Percentiles rank a stretch among this genome's conserved stretches.
phyloP scores from a whole-genome alignment of 1,284 basidiomycete species.

The Boletellus deceptivus region DNA sequence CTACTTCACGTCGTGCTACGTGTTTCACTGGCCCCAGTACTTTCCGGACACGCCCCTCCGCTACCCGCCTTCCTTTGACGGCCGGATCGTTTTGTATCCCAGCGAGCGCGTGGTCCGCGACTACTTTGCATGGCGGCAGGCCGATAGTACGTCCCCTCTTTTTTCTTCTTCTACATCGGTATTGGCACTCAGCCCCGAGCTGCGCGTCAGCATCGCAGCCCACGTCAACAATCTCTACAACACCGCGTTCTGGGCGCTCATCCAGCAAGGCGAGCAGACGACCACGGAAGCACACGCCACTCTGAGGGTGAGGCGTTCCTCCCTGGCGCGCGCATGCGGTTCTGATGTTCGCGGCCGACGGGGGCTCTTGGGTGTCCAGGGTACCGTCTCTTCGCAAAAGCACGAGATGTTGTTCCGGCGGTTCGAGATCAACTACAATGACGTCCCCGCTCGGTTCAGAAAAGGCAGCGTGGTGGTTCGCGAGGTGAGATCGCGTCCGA shows the following conservation, averaged over 20 bases:
- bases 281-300: constrained; percentile 82
- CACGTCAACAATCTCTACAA: constrained; percentile 99
- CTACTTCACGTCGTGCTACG: constrained; percentile 90
- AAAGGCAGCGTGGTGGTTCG: constrained; percentile 88
- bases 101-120: constrained; percentile 72
- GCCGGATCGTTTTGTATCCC: constrained; percentile 86
- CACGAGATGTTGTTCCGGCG: constrained; percentile 85
- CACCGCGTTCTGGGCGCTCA: constrained; percentile 92
- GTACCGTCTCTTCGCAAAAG: constrained; percentile 86
- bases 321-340: too few species aligned
- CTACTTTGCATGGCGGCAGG: constrained; percentile 96
- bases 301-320: constrained; percentile 45
- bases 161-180: background rate
- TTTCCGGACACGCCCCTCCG: constrained; percentile 71
- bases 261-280: constrained; percentile 74
- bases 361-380: constrained; percentile 43
- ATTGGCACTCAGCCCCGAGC: constrained; percentile 19
- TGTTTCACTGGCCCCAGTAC: constrained; percentile 81
- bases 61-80: constrained; percentile 92
- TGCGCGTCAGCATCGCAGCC: constrained; percentile 49
- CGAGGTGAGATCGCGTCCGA: constrained; percentile 30
- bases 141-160: constrained; percentile 71
- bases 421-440: constrained; percentile 90
- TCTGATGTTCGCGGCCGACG: too few species aligned
- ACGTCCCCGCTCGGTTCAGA: constrained; percentile 68